These are phyloP conservation scores for Talaromyces sp. DNA, from an alignment of 2,329 filamentous ascomycete genomes.

Conservation along the genomic window DNA sequence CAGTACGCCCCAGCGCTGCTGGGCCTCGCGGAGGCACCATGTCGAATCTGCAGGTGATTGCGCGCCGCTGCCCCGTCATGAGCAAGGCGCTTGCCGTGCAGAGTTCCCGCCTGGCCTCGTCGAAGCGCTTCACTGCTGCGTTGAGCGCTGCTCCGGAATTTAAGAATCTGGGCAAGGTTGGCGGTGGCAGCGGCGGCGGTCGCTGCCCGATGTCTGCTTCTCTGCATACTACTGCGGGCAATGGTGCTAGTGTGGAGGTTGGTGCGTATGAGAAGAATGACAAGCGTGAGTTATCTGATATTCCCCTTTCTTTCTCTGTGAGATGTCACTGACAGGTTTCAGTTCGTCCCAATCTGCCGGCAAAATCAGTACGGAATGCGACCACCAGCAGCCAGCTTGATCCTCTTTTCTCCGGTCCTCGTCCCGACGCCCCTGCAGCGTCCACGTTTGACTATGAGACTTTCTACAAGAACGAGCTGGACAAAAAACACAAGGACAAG, in stretches of 20 bases:
- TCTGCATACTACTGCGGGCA: constrained; percentile 73
- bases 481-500: constrained; percentile 99
- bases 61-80: constrained; percentile 96
- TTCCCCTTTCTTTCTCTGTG: not conserved
- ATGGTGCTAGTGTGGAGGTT: constrained; percentile 74
- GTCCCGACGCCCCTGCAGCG: constrained; percentile 45
- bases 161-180: constrained; percentile 46
- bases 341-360: constrained; percentile 23
- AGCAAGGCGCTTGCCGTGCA: constrained; percentile 93
- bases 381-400: constrained; percentile 21
- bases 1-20: constrained; percentile 52
- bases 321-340: not conserved
- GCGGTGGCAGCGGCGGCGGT: not conserved
- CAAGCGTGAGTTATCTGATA: constrained; percentile 37
- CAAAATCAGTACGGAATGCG: constrained; percentile 16
- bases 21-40: constrained; percentile 80
- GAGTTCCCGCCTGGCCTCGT: constrained; percentile 39
- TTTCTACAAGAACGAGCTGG: constrained; percentile 83
- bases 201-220: constrained; percentile 56
- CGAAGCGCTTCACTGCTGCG: constrained; percentile 33
- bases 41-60: constrained; percentile 92
- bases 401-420: constrained; percentile 35
- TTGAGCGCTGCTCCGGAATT: constrained; percentile 17
- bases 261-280: constrained; percentile 47
- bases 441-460: constrained; percentile 81